Evolutionary conservation across 2,329 filamentous ascomycete species (phyloP).

Genomic region (Aspergillus fischeri): DNA sequence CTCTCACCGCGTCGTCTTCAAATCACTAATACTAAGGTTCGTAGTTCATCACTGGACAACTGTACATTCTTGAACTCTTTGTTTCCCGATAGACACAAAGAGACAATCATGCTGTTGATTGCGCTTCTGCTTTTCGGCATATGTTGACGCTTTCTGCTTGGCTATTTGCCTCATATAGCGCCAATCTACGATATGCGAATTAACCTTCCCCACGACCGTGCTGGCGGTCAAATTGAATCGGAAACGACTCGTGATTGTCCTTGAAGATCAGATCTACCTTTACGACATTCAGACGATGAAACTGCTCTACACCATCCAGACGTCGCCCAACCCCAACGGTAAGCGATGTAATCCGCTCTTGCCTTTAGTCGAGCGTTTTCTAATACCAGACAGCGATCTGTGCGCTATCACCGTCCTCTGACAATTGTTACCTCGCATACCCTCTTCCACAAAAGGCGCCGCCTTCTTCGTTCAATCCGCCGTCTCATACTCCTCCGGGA

Average conservation of each 20-base stretch:
- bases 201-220: conserved; percentile 96
- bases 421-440: conserved; percentile 93
- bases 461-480: conserved; percentile 52
- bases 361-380: not conserved
- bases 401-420: conserved; percentile 86
- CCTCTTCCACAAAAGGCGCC: conserved; percentile 69
- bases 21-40: conserved; percentile 95
- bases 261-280: conserved; percentile 95
- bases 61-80: not conserved
- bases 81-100: not conserved
- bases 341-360: conserved; percentile 20
- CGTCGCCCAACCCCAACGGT: conserved; percentile 83
- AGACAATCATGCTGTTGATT: not conserved
- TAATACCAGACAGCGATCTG: conserved; percentile 63
- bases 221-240: conserved; percentile 90
- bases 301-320: conserved; percentile 85
- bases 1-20: conserved; percentile 86
- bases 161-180: conserved; percentile 42
- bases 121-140: not conserved
- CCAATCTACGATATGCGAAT: conserved; percentile 89
- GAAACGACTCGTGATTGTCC: conserved; percentile 85
- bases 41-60: conserved; percentile 20
- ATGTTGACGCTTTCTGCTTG: conserved; percentile 11
- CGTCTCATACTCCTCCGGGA: conserved; percentile 76
- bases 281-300: conserved; percentile 99